Base-by-base conservation (phyloP, 78 protist species). In the Protostelium mycophagum region DNA sequence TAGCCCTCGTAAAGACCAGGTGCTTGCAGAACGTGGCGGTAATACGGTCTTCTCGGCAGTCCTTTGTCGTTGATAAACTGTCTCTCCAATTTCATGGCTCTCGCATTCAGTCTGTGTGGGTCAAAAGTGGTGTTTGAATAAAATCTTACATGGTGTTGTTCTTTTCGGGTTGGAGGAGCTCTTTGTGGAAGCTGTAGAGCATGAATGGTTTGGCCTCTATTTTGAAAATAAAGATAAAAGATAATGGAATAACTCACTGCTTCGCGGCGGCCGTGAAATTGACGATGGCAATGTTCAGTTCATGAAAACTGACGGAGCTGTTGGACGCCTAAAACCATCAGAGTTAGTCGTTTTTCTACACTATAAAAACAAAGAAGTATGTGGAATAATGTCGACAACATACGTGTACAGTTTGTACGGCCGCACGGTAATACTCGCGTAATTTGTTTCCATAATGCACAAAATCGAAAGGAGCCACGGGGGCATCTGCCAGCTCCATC, bases 1-100 rank as follows among this genome's bases (percentile, higher is more conserved):
- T 85, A 85, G 36, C 86, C 86, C 16, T 85, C 86, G 16, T 85
- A 85, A 16, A 85, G 36, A 16, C 86, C 86, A 16, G 86, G 86
- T 16, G 86, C 86, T 16, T 37, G 86, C 34, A 85, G 5, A 16
- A 85, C 86, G 37, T 85, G 86, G n/a, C 86, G 36, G 37, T 85
- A 85, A 35, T 36, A 85, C 5, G 86, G 86, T 37, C 86, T 5
- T 23, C 36, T 16, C n/a, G 86, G 86, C 16, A 85, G 16, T 23
- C 86, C 86, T 5, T 25, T 36, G 5, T 35, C 86, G 5, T 16
- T 16, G 36, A 85, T 37, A 16, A 85, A 85, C 34, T 5, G 35
- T 23, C 86, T 5, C 37, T 85, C 86, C 36, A 36, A 16, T 16
- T 85, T 35, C 29, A 16, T 85, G 16, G 36, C 63, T 5, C 86